Conservation (phyloP, 1,284 basidiomycete genomes). For the Singerocomus inundabilis region DNA sequence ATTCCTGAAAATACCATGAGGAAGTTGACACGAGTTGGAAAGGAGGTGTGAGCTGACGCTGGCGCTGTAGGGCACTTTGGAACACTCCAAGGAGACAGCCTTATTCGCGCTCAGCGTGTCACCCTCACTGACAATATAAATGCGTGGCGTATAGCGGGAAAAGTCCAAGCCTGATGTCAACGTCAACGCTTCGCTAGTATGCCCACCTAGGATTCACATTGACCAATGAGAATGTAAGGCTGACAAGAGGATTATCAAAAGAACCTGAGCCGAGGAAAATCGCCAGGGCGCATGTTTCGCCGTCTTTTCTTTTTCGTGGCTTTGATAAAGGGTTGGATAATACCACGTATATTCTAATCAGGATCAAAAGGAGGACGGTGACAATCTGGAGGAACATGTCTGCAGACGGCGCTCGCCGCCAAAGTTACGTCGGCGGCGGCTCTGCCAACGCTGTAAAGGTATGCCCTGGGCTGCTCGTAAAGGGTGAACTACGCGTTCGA, state of each 20-base stretch:
- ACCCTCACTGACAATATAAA: conserved; percentile 82
- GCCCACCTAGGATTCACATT: conserved; percentile 67
- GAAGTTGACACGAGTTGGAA: not conserved
- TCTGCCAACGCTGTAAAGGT: too few relatives aligned
- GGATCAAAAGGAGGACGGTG: conserved; percentile 16
- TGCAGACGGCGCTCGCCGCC: not conserved
- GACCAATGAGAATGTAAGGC: not conserved
- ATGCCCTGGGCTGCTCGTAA: not conserved
- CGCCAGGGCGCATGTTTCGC: conserved; percentile 42
- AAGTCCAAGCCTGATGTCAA: conserved; percentile 80
- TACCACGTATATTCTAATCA: conserved; percentile 21
- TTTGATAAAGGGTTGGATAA: conserved; percentile 13
- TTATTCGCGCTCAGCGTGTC: conserved; percentile 80
- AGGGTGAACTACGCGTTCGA: not conserved
- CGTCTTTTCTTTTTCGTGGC: conserved; percentile 12
- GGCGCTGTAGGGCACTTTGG: conserved; percentile 28
- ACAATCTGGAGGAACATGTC: conserved; percentile 20
- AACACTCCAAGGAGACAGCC: conserved; percentile 62
- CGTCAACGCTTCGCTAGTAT: conserved; percentile 86
- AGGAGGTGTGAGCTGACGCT: conserved; percentile 18
- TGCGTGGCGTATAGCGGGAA: conserved; percentile 70
- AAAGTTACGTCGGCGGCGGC: not conserved
- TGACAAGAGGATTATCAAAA: conserved; percentile 12
- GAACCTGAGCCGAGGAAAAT: conserved; percentile 62
- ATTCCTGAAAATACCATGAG: conserved; percentile 18